Evolutionary conservation across 805 yeast genomes (phyloP).

Genomic region (Candida bentonensis): DNA sequence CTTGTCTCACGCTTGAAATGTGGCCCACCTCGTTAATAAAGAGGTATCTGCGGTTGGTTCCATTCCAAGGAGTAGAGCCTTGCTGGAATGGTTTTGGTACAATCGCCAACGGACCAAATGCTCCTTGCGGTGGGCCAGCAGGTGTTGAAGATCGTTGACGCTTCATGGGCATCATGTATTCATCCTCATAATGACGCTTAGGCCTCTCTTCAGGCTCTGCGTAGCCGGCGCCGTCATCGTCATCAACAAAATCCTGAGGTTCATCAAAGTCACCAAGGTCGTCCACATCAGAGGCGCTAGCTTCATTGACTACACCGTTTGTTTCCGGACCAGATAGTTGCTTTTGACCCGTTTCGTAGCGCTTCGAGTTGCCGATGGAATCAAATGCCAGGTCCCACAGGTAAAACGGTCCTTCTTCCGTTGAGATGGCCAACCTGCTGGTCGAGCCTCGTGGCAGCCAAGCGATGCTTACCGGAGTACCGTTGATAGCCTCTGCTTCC

Average conservation of each 20-base stretch:
- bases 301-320: not conserved
- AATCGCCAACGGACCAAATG: not conserved
- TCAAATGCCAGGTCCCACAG: not conserved
- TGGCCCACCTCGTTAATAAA: conserved; percentile 74
- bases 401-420: not conserved
- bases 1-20: conserved; percentile 60
- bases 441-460: not conserved
- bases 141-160: not conserved
- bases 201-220: not conserved
- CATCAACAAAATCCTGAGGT: conserved; percentile 2
- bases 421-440: not conserved
- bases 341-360: not conserved
- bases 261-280: not conserved
- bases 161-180: conserved; percentile 2
- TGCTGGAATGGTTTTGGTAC: conserved; percentile 50
- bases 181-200: not conserved
- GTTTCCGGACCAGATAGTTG: not conserved
- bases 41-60: conserved; percentile 57
- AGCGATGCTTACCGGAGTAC: conserved; percentile 3
- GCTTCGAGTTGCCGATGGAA: not conserved
- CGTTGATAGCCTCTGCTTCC: conserved; percentile 13
- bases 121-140: not conserved
- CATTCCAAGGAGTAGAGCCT: conserved; percentile 78
- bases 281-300: not conserved
- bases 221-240: conserved; percentile 2